Conservation (phyloP, 228 moss, liverwort and hornwort genomes). For the Sphagnum fallax region DNA sequence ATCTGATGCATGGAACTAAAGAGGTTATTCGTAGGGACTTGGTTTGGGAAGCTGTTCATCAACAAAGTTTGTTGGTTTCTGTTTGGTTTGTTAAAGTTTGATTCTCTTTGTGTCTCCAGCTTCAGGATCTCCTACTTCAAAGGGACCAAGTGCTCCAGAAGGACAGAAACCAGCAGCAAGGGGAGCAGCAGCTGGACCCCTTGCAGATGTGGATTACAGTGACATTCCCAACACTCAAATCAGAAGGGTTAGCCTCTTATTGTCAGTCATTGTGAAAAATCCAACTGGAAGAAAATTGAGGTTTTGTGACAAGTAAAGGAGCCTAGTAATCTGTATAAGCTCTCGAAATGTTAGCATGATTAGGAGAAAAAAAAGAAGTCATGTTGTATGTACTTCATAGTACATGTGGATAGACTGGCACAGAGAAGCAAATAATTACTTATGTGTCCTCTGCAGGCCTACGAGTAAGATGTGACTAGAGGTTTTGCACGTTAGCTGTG, state of each 20-base stretch:
- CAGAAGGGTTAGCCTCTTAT: constrained; percentile 42
- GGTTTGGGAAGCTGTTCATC: too few relatives aligned
- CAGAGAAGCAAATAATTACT: too few relatives aligned
- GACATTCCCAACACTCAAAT: constrained; percentile 77
- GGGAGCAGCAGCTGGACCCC: constrained; percentile 26
- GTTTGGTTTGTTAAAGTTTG: too few relatives aligned
- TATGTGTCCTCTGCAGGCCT: too few relatives aligned
- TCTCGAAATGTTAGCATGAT: constrained; percentile 1
- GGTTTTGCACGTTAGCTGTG: too few relatives aligned
- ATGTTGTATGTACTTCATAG: too few relatives aligned
- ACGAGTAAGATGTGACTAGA: too few relatives aligned
- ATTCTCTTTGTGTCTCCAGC: constrained; percentile 27
- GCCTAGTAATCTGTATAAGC: background rate
- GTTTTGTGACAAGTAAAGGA: too few relatives aligned
- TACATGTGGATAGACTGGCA: too few relatives aligned
- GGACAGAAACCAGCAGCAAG: constrained; percentile 29
- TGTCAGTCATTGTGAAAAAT: background rate
- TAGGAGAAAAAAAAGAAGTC: background rate
- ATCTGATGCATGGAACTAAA: too few relatives aligned
- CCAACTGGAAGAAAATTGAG: background rate
- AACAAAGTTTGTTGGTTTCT: too few relatives aligned
- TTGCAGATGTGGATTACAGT: constrained; percentile 54
- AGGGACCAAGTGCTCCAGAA: constrained; percentile 19
- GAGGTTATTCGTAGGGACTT: too few relatives aligned
- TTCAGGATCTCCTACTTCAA: constrained; percentile 52